These are phyloP conservation scores for Artemisia annua DNA, from an alignment of 129 eudicot species.

Conservation along the genomic window DNA sequence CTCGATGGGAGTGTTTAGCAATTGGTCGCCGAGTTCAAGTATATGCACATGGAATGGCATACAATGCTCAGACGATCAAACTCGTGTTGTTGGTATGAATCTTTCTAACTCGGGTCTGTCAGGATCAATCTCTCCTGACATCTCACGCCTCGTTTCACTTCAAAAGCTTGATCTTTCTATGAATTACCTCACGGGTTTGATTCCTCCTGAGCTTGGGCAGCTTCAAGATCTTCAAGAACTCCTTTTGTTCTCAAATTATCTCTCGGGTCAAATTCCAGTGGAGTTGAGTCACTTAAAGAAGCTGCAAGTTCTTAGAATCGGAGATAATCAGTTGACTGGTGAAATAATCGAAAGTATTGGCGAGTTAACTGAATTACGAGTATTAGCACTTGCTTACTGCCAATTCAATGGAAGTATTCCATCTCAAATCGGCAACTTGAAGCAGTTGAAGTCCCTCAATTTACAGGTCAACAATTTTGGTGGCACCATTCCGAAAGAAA, in stretches of 20 bases:
- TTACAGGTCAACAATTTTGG: conserved; percentile 62
- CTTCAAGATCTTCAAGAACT: conserved; percentile 67
- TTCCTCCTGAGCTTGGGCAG: conserved; percentile 69
- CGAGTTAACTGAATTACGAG: conserved; percentile 57
- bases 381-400: conserved; percentile 71
- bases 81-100: conserved; percentile 57
- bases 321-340: conserved; percentile 67
- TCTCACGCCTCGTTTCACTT: conserved; percentile 63
- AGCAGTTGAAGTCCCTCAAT: conserved; percentile 59
- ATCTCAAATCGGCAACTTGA: conserved; percentile 64
- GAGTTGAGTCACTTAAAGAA: conserved; percentile 59
- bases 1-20: conserved; percentile 52
- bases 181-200: conserved; percentile 64
- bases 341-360: conserved; percentile 54
- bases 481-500: conserved; percentile 66
- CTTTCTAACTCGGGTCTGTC: conserved; percentile 63
- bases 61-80: conserved; percentile 64
- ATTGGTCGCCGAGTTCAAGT: conserved; percentile 59
- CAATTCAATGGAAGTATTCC: conserved; percentile 84
- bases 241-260: conserved; percentile 63
- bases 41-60: conserved; percentile 89
- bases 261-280: conserved; percentile 64
- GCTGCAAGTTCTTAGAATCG: conserved; percentile 73
- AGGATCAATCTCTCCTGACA: conserved; percentile 59
- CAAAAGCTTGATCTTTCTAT: conserved; percentile 64